These are phyloP conservation scores for Cryphonectria japonica DNA, from an alignment of 2,329 filamentous ascomycete species.

Conservation along the genomic window DNA sequence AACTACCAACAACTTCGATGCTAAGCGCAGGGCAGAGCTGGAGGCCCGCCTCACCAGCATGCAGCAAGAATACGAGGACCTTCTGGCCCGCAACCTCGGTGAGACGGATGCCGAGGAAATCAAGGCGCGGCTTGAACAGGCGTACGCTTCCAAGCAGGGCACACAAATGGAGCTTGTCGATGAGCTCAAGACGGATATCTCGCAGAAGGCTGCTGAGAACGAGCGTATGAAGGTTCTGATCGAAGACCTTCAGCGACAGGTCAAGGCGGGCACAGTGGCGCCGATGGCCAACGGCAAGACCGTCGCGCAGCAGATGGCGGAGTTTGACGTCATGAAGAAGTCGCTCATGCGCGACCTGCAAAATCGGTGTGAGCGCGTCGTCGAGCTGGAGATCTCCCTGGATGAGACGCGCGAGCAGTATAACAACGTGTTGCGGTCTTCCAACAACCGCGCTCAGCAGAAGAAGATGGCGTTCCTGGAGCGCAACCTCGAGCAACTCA, in stretches of 20 bases:
- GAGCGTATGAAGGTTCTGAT: constrained; percentile 78
- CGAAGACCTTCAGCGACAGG: constrained; percentile 75
- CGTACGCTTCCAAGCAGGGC: constrained; percentile 75
- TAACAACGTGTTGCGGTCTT: constrained; percentile 95
- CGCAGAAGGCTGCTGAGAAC: constrained; percentile 80
- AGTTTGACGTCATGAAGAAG: constrained; percentile 99
- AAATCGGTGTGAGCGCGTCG: constrained; percentile 96
- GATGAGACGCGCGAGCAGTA: constrained; percentile 99
- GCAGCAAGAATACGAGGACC: constrained; percentile 81
- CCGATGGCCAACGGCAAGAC: constrained; percentile 84
- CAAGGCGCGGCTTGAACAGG: constrained; percentile 76
- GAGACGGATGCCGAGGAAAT: constrained; percentile 83
- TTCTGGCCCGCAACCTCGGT: constrained; percentile 77
- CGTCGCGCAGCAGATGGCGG: constrained; percentile 94
- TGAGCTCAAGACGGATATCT: constrained; percentile 75
- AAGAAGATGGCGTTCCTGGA: constrained; percentile 99
- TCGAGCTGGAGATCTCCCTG: constrained; percentile 95
- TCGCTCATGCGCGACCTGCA: constrained; percentile 97
- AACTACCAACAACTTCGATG: constrained; percentile 65
- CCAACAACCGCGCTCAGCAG: constrained; percentile 97
- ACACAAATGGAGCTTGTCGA: constrained; percentile 74
- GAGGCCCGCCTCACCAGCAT: constrained; percentile 75
- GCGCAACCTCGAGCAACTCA: constrained; percentile 96
- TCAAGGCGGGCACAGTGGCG: constrained; percentile 64
- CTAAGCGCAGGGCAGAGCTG: constrained; percentile 73